Conservation (phyloP, 345 rosid species). For the Brassica nigra region DNA sequence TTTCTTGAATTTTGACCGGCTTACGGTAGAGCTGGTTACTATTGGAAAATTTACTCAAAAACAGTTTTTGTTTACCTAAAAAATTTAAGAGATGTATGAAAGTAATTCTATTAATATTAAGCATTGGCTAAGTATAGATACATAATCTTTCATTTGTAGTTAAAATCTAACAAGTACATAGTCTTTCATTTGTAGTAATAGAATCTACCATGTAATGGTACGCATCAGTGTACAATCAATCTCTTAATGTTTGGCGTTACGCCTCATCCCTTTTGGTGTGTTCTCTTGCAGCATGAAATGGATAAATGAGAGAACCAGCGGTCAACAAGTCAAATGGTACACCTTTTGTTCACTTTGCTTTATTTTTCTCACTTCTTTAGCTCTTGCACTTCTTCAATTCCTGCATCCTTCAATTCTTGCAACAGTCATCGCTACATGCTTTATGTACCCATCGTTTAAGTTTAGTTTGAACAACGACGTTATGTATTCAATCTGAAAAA, state of each 20-base stretch:
- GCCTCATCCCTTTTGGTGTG: no score
- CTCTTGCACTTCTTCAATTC: background rate
- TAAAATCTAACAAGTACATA: no score
- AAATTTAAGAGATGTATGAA: no score
- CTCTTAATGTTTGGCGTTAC: no score
- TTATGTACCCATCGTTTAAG: conserved; percentile 3
- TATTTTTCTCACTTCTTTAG: background rate
- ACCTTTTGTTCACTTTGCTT: background rate
- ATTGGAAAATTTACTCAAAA: no score
- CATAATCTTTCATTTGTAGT: background rate
- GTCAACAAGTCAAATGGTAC: background rate
- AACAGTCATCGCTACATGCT: conserved; percentile 3
- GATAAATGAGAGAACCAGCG: background rate
- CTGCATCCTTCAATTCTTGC: background rate
- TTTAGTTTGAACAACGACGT: background rate
- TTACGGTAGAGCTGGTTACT: no score
- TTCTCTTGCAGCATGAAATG: background rate
- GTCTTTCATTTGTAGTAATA: background rate
- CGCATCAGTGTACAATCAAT: background rate
- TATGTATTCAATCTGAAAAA: background rate
- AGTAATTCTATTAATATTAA: background rate
- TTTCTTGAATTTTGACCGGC: no score
- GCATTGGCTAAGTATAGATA: background rate
- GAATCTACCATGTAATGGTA: background rate
- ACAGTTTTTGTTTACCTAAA: background rate